Conservation (phyloP, 2,329 filamentous ascomycete species). For the Amesomyces nigricolor region DNA sequence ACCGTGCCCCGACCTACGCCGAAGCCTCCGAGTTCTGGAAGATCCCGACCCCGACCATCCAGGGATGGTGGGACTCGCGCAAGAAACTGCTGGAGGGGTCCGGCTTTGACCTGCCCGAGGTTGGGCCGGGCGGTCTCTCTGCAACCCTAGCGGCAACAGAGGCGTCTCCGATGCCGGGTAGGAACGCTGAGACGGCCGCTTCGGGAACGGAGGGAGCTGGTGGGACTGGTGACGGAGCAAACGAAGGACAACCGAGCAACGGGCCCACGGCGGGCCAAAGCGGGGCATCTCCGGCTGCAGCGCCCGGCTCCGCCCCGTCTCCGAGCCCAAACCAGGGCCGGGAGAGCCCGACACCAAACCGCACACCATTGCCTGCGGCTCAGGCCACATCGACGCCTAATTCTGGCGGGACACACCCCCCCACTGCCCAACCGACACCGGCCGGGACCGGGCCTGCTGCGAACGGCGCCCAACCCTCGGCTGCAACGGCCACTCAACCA, state of each 20-base stretch:
- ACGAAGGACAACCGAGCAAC: background rate
- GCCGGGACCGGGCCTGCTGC: background rate
- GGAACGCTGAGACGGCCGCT: background rate
- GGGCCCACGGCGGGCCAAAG: background rate
- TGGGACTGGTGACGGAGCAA: background rate
- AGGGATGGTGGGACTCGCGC: conserved; percentile 23
- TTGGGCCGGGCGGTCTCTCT: background rate
- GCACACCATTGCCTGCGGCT: background rate
- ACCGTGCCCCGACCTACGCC: conserved; percentile 22
- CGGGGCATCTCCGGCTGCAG: background rate
- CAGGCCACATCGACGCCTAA: background rate
- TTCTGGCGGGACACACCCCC: background rate
- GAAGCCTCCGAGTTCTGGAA: conserved; percentile 23
- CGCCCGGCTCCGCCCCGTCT: conserved; percentile 2
- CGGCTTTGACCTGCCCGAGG: conserved; percentile 18
- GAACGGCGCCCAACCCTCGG: background rate
- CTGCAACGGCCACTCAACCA: background rate
- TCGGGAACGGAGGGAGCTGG: background rate
- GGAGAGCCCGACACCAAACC: background rate
- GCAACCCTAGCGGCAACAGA: background rate
- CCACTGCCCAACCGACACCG: conserved; percentile 6
- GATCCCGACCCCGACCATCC: conserved; percentile 21
- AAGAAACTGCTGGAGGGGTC: conserved; percentile 23
- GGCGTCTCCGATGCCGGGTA: background rate
- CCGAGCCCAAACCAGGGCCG: background rate